These are phyloP conservation scores for Pythium scleroteichum DNA, from an alignment of 352 stramenopile genomes.

Conservation along the genomic window DNA sequence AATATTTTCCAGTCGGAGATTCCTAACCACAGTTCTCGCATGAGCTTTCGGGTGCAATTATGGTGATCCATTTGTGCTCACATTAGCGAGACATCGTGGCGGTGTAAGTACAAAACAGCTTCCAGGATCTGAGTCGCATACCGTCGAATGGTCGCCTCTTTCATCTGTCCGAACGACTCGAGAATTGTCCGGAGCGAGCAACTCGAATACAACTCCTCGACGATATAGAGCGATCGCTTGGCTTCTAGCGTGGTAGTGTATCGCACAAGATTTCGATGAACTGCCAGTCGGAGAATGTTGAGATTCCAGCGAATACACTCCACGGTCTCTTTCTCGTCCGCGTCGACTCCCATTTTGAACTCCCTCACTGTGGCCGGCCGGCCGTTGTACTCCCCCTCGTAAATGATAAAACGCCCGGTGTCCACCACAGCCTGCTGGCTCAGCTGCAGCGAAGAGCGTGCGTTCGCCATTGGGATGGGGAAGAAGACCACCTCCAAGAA, in stretches of 20 bases:
- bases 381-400: background rate
- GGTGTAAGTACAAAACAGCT: constrained; percentile 50
- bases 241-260: constrained; percentile 43
- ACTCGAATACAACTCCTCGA: constrained; percentile 37
- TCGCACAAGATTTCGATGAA: constrained; percentile 43
- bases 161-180: constrained; percentile 71
- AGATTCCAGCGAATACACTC: constrained; percentile 32
- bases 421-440: constrained; percentile 12
- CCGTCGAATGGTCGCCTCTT: constrained; percentile 63
- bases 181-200: constrained; percentile 64
- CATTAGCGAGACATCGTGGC: constrained; percentile 47
- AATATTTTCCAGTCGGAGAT: constrained; percentile 45
- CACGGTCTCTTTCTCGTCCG: background rate
- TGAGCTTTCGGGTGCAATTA: no score
- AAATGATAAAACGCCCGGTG: constrained; percentile 2
- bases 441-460: constrained; percentile 1
- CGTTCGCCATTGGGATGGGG: constrained; percentile 28
- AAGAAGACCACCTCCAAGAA: constrained; percentile 66
- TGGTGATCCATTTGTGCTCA: constrained; percentile 29
- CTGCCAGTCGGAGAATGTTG: constrained; percentile 41
- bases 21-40: constrained; percentile 20
- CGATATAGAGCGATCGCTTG: constrained; percentile 36
- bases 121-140: constrained; percentile 68
- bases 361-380: constrained; percentile 17
- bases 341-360: background rate